Evolutionary conservation across 2,329 filamentous ascomycete species (phyloP), one percentile per base, ranked within the genome.

Genomic region (Neopestalotiopsis sp.): DNA sequence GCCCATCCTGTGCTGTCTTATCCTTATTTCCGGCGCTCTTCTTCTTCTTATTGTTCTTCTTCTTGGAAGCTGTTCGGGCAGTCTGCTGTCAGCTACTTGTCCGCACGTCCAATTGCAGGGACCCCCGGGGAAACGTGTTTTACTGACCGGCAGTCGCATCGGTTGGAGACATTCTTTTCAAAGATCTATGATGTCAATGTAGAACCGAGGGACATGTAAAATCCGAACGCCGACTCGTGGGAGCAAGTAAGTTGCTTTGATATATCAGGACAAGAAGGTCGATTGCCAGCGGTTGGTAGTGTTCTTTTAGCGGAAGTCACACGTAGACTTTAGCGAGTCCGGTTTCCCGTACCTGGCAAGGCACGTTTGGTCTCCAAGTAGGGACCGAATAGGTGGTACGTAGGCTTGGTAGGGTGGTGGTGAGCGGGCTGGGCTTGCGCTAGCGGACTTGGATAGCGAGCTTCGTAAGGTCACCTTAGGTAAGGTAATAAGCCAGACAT

Each of bases 11-110:
- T 63, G 76, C 71, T 12, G 79, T 71, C 74, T 85, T 86, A 68
- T 80, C 77, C 77, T 85, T 87, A 76, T 80, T 81, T 59, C 82
- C 81, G 32, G 59, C 32, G 73, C 84, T 87, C 83, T 86, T 88
- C 82, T 88, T 89, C 80, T 88, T 89, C 74, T 86, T 89, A 75
- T 84, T 86, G 77, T 84, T 86, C 81, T 87, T 89, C 81, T 88
- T 89, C 79, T 85, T 87, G 64, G 83, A 75, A 74, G 80, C 82
- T 83, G 66, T 24, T 61, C n/a, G 20, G 12, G 61, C 62, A 57
- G 58, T 78, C 60, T 77, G 75, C 70, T 70, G 52, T 56, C 42
- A 45, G n/a, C 45, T 52, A 52, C 7, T n/a, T 52, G 45, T 52
- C 17, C 20, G 17, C 45, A 20, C 20, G 38, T 63, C 59, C 59